Percentiles rank a stretch among this genome's conserved stretches.
Evolutionary conservation across 352 stramenopile species (phyloP).

Genomic region (Phytophthora idaei): DNA sequence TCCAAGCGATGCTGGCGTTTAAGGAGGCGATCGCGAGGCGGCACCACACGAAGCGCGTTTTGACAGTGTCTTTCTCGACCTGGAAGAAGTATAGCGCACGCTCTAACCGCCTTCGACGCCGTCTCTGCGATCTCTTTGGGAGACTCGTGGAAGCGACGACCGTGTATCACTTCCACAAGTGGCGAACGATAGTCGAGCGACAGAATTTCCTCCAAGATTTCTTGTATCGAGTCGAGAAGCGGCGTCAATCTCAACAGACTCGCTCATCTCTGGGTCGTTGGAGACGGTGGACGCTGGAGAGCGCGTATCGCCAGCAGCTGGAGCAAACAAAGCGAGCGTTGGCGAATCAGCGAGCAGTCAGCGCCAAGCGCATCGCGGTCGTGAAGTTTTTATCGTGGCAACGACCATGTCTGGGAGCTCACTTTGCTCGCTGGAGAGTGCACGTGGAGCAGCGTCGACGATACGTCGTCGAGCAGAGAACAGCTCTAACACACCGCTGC

Average conservation of each 20-base stretch:
- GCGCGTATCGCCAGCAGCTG: slow-evolving; percentile 12
- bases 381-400: slow-evolving; percentile 38
- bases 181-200: slow-evolving; percentile 9
- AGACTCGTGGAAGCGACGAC: slow-evolving; percentile 2
- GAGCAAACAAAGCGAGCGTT: slow-evolving; percentile 15
- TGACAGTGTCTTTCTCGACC: background rate
- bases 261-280: slow-evolving; percentile 17
- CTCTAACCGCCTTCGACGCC: slow-evolving; percentile 6
- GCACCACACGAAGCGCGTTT: slow-evolving; percentile 9
- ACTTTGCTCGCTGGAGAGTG: slow-evolving; percentile 36
- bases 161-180: slow-evolving; percentile 26
- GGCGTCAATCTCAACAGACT: slow-evolving; percentile 5
- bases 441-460: slow-evolving; percentile 18
- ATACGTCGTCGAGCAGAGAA: slow-evolving; percentile 14
- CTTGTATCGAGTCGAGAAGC: slow-evolving; percentile 12
- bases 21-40: slow-evolving; percentile 17
- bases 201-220: background rate
- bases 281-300: slow-evolving; percentile 15
- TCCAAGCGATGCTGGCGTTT: slow-evolving; percentile 18
- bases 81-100: slow-evolving; percentile 14
- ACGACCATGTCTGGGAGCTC: slow-evolving; percentile 27
- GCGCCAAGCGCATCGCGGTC: slow-evolving; percentile 29
- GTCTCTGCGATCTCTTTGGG: slow-evolving; percentile 6
- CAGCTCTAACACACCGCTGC: background rate
- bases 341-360: slow-evolving; percentile 10